Evolutionary conservation across 164 flowering plant genomes (phyloP).

Genomic region (Tetrastigma voinierianum): DNA sequence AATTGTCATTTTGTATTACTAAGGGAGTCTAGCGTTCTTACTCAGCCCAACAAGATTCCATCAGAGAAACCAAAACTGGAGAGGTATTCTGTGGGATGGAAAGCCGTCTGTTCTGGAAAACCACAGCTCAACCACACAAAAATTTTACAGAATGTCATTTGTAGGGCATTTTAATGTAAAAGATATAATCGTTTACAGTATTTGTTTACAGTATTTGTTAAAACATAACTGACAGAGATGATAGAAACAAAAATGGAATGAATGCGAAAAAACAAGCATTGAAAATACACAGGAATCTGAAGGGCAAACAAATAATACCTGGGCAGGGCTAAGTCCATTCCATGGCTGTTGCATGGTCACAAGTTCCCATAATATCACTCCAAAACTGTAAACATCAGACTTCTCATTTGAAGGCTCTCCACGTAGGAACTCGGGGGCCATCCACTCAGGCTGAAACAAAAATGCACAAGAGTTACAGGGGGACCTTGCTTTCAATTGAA

Average conservation of each 20-base stretch:
- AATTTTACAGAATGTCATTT: conserved; percentile 10
- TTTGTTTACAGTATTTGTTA: not conserved
- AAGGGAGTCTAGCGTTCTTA: conserved; percentile 32
- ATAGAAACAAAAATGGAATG: not conserved
- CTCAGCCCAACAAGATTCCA: conserved; percentile 98
- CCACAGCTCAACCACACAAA: conserved; percentile 97
- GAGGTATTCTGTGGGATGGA: conserved; percentile 63
- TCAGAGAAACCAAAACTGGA: conserved; percentile 66
- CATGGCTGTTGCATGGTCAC: conserved; percentile 95
- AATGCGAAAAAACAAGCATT: not conserved
- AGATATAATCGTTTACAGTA: too few relatives aligned
- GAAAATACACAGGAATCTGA: not conserved
- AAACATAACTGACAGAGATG: not conserved
- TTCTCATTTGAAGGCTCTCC: conserved; percentile 95
- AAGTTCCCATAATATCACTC: conserved; percentile 97
- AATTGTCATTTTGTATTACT: too few relatives aligned
- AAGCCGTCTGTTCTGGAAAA: conserved; percentile 91
- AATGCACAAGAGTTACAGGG: conserved; percentile 35
- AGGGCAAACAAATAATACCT: conserved; percentile 41
- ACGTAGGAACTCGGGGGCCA: conserved; percentile 99
- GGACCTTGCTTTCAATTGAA: too few relatives aligned
- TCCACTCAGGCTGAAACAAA: conserved; percentile 95
- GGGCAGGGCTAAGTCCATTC: conserved; percentile 84
- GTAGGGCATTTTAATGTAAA: not conserved
- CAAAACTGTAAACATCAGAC: conserved; percentile 92